phyloP scores from a whole-genome alignment of 2,329 filamentous ascomycete species.

The Verticillium nonalfalfae region DNA sequence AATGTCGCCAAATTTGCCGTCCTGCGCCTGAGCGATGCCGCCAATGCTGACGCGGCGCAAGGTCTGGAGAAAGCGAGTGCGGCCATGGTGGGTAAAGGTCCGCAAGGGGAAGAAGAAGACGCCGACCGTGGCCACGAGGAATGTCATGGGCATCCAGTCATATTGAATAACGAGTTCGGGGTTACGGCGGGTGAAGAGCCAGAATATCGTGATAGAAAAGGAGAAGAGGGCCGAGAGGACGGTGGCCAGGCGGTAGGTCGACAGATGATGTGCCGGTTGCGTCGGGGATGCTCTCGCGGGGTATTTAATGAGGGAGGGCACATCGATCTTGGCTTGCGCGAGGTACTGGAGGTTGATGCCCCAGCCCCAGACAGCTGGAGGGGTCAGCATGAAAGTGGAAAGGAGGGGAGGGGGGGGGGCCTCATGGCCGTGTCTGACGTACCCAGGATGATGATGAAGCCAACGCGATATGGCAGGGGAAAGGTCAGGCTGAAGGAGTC shows the following conservation, averaged over 20 bases:
- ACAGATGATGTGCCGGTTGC: conserved; percentile 69
- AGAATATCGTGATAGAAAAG: conserved; percentile 74
- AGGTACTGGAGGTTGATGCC: conserved; percentile 87
- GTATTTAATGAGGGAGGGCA: conserved; percentile 81
- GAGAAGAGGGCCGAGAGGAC: conserved; percentile 66
- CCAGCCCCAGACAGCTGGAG: conserved; percentile 87
- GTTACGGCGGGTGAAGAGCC: conserved; percentile 68
- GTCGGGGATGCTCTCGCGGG: conserved; percentile 64
- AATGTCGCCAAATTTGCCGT: conserved; percentile 93
- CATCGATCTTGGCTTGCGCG: conserved; percentile 73
- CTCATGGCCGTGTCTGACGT: conserved; percentile 19
- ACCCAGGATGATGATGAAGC: conserved; percentile 82
- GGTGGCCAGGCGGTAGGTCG: conserved; percentile 79
- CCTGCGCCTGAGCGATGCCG: conserved; percentile 75
- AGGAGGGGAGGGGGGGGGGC: neutral
- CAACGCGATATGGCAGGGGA: conserved; percentile 84
- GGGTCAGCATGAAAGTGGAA: conserved; percentile 5
- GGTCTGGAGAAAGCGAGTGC: conserved; percentile 67
- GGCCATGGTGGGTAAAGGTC: conserved; percentile 61
- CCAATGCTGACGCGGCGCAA: conserved; percentile 76
- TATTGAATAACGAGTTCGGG: conserved; percentile 65
- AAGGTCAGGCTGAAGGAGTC: conserved; percentile 84
- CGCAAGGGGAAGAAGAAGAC: conserved; percentile 70
- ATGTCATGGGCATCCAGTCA: conserved; percentile 81
- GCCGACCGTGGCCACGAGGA: conserved; percentile 66